Conservation (phyloP, 345 rosid species). For the Anacardium occidentale region DNA sequence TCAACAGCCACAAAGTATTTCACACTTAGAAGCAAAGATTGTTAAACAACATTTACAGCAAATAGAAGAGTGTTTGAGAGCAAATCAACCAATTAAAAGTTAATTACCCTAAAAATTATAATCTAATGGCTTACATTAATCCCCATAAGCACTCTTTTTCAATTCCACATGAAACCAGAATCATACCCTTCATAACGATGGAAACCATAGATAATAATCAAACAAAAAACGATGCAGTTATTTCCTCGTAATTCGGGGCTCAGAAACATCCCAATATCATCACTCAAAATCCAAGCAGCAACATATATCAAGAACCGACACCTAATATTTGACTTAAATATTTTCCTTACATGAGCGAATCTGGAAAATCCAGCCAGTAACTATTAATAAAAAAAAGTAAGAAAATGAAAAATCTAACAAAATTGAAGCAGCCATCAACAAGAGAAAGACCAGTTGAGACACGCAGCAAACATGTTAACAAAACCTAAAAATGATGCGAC, state of each 20-base stretch:
- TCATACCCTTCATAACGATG: background rate
- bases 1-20: background rate
- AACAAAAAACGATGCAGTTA: background rate
- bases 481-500: too few relatives aligned
- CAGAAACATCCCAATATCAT: background rate
- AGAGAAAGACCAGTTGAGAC: background rate
- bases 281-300: background rate
- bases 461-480: background rate
- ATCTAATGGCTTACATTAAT: background rate
- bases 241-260: background rate
- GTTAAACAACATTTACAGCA: background rate
- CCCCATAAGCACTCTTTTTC: background rate
- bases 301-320: background rate
- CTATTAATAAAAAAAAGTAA: background rate
- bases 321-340: background rate
- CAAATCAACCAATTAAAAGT: background rate
- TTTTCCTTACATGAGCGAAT: background rate
- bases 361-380: background rate
- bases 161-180: background rate
- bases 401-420: background rate
- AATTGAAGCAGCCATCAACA: background rate
- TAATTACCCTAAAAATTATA: background rate
- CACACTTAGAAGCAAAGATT: background rate
- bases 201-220: background rate
- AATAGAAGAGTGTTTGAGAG: background rate